Base-by-base conservation (phyloP, 306 rosid genomes). In the Aeschynomene evenia region DNA sequence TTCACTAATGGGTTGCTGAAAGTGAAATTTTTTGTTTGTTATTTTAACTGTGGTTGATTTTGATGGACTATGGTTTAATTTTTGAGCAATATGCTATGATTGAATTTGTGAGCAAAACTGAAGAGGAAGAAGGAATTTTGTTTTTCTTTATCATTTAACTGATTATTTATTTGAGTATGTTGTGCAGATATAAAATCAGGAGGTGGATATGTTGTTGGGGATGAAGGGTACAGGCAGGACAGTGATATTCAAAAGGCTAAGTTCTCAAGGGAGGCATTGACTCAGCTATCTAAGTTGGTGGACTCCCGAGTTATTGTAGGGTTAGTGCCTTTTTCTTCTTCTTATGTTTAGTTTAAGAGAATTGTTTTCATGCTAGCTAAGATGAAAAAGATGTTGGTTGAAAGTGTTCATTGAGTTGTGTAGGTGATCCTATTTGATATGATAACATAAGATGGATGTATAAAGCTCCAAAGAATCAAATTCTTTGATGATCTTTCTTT, bases 181-280 rank as follows among this genome's bases (percentile, higher is more conserved):
- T 28, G 67, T 75, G 63, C 79, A 91, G 99, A 81, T 53, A 84
- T 87, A 67, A 85, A 71, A 75, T 77, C 85, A 70, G 87, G 80
- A 67, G 80, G 76, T 84, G 81, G 67, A 28, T 69, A 31, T 81
- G 60, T 56, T 34, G 57, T 48, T 45, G 89, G 79, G 67, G 84
- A 88, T 64, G 89, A 76, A 68, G 80, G 82, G 61, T 85, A 81
- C 70, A 79, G 79, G 71, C 80, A 88, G 81, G 84, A 61, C 14
- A 68, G 75, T 70, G 92, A 94, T 26, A 3, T 77, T 33, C 92
- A 78, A 46, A 77, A 67, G 66, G 81, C 81, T 42, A 83, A 61
- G 79, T 59, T 79, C 23, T 74, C 87, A 55, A 89, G 88, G 85
- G 90, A 91, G 60, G 87, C 89, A 62, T 67, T 91, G 72, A 65